phyloP scores from a whole-genome alignment of 345 rosid species.

The Brassica napus region DNA sequence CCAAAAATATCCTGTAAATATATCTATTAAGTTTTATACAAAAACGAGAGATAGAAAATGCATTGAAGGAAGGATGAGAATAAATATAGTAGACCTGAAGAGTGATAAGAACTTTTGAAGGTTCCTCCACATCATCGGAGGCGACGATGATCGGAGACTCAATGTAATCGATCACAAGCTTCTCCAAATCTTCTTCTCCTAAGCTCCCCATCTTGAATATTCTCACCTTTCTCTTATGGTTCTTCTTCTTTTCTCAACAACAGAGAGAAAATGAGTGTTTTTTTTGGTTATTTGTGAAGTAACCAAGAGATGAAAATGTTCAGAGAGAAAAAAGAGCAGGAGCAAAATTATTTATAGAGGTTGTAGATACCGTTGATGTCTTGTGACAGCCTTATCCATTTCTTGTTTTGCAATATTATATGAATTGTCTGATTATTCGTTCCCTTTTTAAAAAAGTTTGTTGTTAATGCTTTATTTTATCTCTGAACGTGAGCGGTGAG shows the following conservation, averaged over 20 bases:
- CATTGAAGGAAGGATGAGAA: background rate
- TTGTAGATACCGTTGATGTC: background rate
- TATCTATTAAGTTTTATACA: background rate
- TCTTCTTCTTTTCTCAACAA: background rate
- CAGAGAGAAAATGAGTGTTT: background rate
- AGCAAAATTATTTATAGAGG: background rate
- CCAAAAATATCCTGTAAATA: constrained; percentile 40
- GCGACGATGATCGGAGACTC: constrained; percentile 33
- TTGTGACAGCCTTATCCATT: constrained; percentile 27
- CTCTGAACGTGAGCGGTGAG: background rate
- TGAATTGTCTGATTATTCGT: constrained; percentile 6
- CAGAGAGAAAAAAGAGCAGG: background rate
- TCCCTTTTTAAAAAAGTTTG: background rate
- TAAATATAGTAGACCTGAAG: constrained; percentile 37
- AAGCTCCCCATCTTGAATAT: constrained; percentile 41
- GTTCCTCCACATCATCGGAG: constrained; percentile 12
- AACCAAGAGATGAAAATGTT: background rate
- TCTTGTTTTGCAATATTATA: background rate
- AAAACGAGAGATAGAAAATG: background rate
- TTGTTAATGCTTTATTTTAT: constrained; percentile 10
- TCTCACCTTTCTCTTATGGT: background rate
- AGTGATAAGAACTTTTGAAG: constrained; percentile 23
- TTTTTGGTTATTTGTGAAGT: background rate
- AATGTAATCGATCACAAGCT: constrained; percentile 52
- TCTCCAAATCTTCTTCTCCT: constrained; percentile 51